Evolutionary conservation across 176 grass and related monocot genomes (phyloP).

Genomic region (Zea luxurians): DNA sequence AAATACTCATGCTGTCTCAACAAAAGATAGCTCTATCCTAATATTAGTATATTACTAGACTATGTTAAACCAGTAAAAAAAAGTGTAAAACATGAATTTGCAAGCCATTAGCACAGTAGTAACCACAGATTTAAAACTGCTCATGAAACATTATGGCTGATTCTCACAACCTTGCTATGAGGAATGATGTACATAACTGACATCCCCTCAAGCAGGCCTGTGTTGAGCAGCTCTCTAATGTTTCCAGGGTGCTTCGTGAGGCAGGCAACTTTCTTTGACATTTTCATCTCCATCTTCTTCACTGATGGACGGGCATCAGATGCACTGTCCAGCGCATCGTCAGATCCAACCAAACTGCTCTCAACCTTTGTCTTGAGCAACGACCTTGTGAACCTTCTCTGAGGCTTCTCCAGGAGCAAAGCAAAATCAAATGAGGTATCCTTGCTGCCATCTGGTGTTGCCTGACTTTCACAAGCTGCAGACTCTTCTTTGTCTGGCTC

Average conservation of each 20-base stretch:
- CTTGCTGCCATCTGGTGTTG: constrained; percentile 8
- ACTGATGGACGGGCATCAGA: constrained; percentile 41
- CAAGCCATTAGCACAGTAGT: neutral
- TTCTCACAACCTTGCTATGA: constrained; percentile 45
- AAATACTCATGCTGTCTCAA: neutral
- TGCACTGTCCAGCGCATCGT: constrained; percentile 33
- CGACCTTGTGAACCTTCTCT: constrained; percentile 58
- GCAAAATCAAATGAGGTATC: constrained; percentile 12
- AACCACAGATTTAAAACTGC: neutral
- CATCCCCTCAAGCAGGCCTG: constrained; percentile 53
- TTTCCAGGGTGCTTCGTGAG: constrained; percentile 51
- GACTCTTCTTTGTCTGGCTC: constrained; percentile 33
- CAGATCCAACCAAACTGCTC: constrained; percentile 22
- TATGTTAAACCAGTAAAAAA: neutral
- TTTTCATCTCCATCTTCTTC: constrained; percentile 70
- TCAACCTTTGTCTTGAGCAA: constrained; percentile 48
- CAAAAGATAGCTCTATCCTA: neutral
- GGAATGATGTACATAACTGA: constrained; percentile 50
- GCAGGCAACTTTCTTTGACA: constrained; percentile 67
- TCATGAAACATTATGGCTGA: neutral
- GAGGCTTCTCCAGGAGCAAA: constrained; percentile 13
- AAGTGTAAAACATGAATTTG: neutral
- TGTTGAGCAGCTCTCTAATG: constrained; percentile 52
- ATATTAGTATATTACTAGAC: neutral
- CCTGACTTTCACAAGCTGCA: constrained; percentile 6